Evolutionary conservation across 2,329 filamentous ascomycete genomes (phyloP).

Genomic region (Tolypocladium endophyticum): DNA sequence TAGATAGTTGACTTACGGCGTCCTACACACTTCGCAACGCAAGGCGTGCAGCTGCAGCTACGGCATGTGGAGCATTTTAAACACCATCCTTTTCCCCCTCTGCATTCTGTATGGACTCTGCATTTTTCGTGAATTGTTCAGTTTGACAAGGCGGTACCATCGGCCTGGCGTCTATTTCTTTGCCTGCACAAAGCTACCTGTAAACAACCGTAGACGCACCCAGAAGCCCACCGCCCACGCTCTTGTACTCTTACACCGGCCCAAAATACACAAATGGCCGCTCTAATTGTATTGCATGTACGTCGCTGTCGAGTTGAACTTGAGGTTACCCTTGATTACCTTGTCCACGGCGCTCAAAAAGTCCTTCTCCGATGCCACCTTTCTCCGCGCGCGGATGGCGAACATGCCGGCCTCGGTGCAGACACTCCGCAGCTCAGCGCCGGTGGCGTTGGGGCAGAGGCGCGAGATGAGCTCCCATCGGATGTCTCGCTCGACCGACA

Average conservation of each 20-base stretch:
- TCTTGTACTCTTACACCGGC: conserved; percentile 23
- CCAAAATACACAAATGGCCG: conserved; percentile 13
- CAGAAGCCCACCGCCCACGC: conserved; percentile 12
- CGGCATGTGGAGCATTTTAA: background rate
- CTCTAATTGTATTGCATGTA: conserved; percentile 98
- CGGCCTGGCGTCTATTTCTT: conserved; percentile 6
- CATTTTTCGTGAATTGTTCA: background rate
- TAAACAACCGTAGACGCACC: conserved; percentile 7
- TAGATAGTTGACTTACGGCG: background rate
- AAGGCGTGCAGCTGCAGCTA: background rate
- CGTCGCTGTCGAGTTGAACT: conserved; percentile 97
- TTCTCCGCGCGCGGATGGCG: conserved; percentile 84
- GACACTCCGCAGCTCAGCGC: conserved; percentile 90
- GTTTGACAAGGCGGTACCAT: background rate
- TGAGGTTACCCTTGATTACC: conserved; percentile 97
- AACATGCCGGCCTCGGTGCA: conserved; percentile 99
- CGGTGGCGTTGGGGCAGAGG: conserved; percentile 92
- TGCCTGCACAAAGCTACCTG: conserved; percentile 7
- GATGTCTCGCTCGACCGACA: conserved; percentile 98
- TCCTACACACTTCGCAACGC: background rate
- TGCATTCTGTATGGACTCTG: background rate
- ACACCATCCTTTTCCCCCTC: background rate
- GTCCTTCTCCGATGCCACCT: conserved; percentile 98
- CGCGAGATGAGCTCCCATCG: conserved; percentile 97
- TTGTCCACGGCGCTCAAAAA: conserved; percentile 97